Base-by-base conservation (phyloP, 441 rosid genomes). In the Adansonia rubrostipa region DNA sequence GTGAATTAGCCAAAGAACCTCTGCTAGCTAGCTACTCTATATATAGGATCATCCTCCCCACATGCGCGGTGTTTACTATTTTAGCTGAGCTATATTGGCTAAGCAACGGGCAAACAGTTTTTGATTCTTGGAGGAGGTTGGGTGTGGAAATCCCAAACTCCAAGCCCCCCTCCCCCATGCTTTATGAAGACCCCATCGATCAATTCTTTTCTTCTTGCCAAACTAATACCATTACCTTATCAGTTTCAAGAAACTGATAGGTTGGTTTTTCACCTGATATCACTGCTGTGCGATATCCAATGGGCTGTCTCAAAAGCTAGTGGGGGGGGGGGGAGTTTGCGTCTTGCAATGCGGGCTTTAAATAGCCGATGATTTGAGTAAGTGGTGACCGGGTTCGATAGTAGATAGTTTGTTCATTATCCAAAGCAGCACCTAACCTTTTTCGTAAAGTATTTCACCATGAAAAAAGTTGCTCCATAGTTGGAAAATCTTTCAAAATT, bases 101-200 rank as follows among this genome's bases (percentile, higher is more conserved):
- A 78, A 62, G 86, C 83, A 79, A 28, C 81, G 48, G 63, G 82
- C 89, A 87, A 86, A 85, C 87, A 81, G 84, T 85, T 80, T 80
- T 40, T 50, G 56, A 76, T 80, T 74, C 80, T 71, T 69, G 86
- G 87, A 24, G 13, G 33, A 80, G 89, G 81, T 50, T 28, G 83
- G 66, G 77, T 44, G n/a, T 24, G n/a, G 17, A 13, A 73, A 64
- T 24, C 28, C 56, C 84, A 73, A 11, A 20, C 85, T 73, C 85
- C 78, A 56, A 50, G 13, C 66, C 71, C 71, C 78, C 76, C 3
- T 62, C 73, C 69, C 78, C 77, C 4, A 15, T 80, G 40, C 84
- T 80, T 84, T 65, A 40, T 87, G 50, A 82, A 79, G 87, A 83
- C 19, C 84, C 87, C 87, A 69, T 79, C 80, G 80, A 81, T 64